These are phyloP conservation scores for Ilyonectria mors-panacis DNA, from an alignment of 2,329 filamentous ascomycete genomes.

Conservation along the genomic window DNA sequence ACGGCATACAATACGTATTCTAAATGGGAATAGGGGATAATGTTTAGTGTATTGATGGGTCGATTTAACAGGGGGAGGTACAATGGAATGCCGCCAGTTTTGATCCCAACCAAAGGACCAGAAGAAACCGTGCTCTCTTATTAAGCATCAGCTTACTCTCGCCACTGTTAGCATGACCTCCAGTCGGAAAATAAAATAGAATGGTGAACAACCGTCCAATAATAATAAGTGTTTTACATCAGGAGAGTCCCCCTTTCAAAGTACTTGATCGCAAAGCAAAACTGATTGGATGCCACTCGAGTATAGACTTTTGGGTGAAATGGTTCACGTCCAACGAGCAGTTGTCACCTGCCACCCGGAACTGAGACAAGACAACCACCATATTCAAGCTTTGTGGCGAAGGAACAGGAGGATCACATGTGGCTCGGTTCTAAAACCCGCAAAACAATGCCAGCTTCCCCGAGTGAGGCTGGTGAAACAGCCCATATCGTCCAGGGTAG, in stretches of 20 bases:
- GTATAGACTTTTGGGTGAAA: neutral
- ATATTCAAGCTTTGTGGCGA: neutral
- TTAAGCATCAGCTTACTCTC: neutral
- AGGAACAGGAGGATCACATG: neutral
- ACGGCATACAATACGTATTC: no score
- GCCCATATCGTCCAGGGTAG: neutral
- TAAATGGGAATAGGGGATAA: no score
- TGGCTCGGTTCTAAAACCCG: neutral
- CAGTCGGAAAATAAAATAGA: neutral
- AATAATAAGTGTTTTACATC: neutral
- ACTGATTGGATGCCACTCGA: neutral
- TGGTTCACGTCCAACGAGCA: neutral
- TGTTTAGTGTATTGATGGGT: no score
- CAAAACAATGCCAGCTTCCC: neutral
- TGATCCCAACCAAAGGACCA: neutral
- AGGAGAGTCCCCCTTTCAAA: neutral
- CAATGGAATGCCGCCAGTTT: neutral
- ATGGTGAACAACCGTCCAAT: neutral
- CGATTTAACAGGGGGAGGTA: no score
- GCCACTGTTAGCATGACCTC: neutral
- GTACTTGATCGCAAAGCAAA: neutral
- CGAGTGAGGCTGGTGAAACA: neutral
- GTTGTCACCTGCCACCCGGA: neutral
- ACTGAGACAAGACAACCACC: neutral
- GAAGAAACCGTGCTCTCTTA: neutral